A percentile compares a stretch with the other conserved stretches of the same genome.
These are phyloP conservation scores for Physcomitrellopsis africana DNA, from an alignment of 225 moss, liverwort and hornwort genomes.

Conservation along the genomic window DNA sequence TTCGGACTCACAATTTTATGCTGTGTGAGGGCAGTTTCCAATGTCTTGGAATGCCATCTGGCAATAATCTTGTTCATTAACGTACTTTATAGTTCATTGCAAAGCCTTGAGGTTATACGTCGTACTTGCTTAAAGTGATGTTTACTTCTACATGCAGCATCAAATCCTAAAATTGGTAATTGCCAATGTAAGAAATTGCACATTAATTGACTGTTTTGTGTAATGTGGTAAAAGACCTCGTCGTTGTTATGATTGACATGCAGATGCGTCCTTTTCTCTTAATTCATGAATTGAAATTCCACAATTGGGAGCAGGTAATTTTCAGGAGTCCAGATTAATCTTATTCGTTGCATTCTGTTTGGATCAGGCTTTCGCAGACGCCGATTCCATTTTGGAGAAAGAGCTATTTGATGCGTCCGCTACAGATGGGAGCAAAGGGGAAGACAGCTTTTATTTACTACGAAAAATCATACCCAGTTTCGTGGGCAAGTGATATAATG, in stretches of 20 bases:
- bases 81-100: neutral
- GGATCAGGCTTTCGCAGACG: conserved; percentile 88
- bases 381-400: conserved; percentile 75
- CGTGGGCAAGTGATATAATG: conserved; percentile 49
- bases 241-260: conserved; percentile 7
- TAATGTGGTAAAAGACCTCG: conserved; percentile 12
- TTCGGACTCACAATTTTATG: conserved; percentile 3
- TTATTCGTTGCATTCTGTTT: conserved; percentile 14
- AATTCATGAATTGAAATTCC: neutral
- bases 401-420: conserved; percentile 66
- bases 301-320: neutral
- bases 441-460: conserved; percentile 65
- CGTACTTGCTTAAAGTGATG: neutral
- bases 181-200: conserved; percentile 9
- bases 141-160: conserved; percentile 17
- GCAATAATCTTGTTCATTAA: conserved; percentile 6
- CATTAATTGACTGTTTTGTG: conserved; percentile 13
- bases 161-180: conserved; percentile 9
- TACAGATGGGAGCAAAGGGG: conserved; percentile 52
- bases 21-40: conserved; percentile 1
- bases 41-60: neutral
- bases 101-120: conserved; percentile 3
- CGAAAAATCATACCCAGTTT: conserved; percentile 82
- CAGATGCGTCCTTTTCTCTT: conserved; percentile 10
- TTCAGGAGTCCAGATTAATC: conserved; percentile 7